Evolutionary conservation across 306 rosid genomes (phyloP), one percentile per base, ranked within the genome.

Genomic region (Casuarina equisetifolia): DNA sequence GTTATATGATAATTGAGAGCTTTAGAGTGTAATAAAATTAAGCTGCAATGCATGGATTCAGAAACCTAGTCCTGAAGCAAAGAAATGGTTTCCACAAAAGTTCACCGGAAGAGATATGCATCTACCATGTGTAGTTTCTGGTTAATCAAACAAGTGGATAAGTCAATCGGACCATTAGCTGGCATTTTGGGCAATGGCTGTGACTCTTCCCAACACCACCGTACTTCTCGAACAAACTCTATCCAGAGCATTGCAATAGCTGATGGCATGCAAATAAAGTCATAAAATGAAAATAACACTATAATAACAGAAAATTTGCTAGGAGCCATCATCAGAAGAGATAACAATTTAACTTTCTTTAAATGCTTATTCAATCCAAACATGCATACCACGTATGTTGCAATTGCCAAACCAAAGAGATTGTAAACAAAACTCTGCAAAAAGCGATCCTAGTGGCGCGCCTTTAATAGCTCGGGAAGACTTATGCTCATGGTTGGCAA

Each of bases 121-220:
- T 50, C 72, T 89, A 95, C 97, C 97, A 95, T 91, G 72, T 92
- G 96, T 72, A 95, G 90, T 85, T 95, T 95, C 85, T 95, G 98
- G 81, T 91, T 81, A 72, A 95, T 85, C 90, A 95, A 85, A 82
- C 97, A 95, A 40, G 92, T 89, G 76, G 97, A 84, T 71, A 95
- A 92, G 83, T 91, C 97, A 76, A 95, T 88, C 42, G 92, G 76
- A 79, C 97, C 96, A 55, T 78, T 85, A 68, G 81, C 45, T 67
- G 89, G 90, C 97, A 92, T 95, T 78, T 89, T 86, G 50, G 98
- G 97, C 81, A 95, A 87, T 40, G 90, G 86, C 63, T 92, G 98
- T 69, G 94, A 86, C 89, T 95, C 97, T 87, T 95, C 98, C 97
- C 98, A 95, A 82, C 89, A 95, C 98, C 98, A 92, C 82, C 97